Conservation (phyloP, 129 eudicot species). For the Calendula officinalis region DNA sequence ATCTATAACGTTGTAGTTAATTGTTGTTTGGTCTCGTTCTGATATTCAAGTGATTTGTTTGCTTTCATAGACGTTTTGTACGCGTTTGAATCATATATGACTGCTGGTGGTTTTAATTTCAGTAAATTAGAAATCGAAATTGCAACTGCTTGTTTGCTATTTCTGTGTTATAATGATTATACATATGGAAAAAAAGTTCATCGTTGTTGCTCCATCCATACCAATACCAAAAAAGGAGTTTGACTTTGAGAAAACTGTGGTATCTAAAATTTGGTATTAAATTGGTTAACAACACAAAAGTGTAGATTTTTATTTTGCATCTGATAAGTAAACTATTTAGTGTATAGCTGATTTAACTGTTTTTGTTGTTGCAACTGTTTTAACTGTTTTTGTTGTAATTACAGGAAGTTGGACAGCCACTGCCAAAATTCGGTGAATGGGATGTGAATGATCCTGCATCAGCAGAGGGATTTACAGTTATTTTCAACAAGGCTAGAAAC, state of each 20-base stretch:
- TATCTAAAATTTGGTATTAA: too few relatives aligned
- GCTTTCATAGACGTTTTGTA: background rate
- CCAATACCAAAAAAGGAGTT: too few relatives aligned
- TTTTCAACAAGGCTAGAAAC: constrained; percentile 68
- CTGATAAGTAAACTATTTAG: too few relatives aligned
- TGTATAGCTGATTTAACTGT: too few relatives aligned
- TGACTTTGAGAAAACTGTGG: too few relatives aligned
- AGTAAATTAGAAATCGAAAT: background rate
- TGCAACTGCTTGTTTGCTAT: background rate
- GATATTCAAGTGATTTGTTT: constrained; percentile 2
- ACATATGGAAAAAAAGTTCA: too few relatives aligned
- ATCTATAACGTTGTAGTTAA: background rate
- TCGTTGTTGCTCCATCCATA: too few relatives aligned
- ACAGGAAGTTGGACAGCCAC: constrained; percentile 74
- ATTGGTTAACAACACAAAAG: too few relatives aligned
- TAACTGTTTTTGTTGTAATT: too few relatives aligned
- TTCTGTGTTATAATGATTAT: too few relatives aligned
- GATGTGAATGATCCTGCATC: constrained; percentile 86
- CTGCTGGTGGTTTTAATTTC: background rate
- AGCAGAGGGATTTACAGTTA: constrained; percentile 75
- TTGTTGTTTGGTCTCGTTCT: background rate
- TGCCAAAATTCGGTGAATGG: constrained; percentile 89
- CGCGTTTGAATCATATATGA: background rate
- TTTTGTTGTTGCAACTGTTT: too few relatives aligned
- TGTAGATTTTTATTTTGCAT: too few relatives aligned